A percentile compares a stretch with the other conserved stretches of the same genome.
phyloP scores from a whole-genome alignment of 1,139 yeast species.

The Debaryomyces psychrophilus region DNA sequence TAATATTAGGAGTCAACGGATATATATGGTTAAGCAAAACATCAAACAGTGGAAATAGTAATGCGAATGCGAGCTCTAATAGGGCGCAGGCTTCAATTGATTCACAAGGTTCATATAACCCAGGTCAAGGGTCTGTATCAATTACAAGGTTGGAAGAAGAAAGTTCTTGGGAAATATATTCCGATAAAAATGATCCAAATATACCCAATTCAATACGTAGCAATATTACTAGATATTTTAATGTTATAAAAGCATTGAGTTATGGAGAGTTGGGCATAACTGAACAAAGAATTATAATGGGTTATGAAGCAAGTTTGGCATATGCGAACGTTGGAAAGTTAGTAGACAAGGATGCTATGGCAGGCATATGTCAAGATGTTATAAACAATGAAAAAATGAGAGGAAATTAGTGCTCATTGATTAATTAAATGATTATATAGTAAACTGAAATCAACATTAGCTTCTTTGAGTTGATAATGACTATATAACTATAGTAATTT shows the following conservation, averaged over 20 bases:
- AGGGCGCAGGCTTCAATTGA: constrained; percentile 43
- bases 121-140: constrained; percentile 65
- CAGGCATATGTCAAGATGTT: constrained; percentile 71
- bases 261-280: constrained; percentile 84
- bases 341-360: constrained; percentile 76
- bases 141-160: constrained; percentile 92
- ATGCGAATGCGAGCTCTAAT: constrained; percentile 24
- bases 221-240: constrained; percentile 82
- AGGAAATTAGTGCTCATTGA: constrained; percentile 34
- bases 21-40: constrained; percentile 90
- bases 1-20: constrained; percentile 92
- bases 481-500: constrained; percentile 23
- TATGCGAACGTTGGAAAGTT: constrained; percentile 73
- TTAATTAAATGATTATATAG: not conserved
- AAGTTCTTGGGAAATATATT: constrained; percentile 92
- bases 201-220: constrained; percentile 64
- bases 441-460: not conserved
- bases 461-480: not conserved
- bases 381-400: constrained; percentile 76
- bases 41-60: constrained; percentile 26
- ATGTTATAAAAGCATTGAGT: constrained; percentile 80
- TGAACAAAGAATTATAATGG: constrained; percentile 74
- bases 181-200: constrained; percentile 76
- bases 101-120: constrained; percentile 50
- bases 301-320: constrained; percentile 88